These are phyloP conservation scores for Diaporthe sp. DNA, from an alignment of 2,329 filamentous ascomycete genomes.

Conservation along the genomic window DNA sequence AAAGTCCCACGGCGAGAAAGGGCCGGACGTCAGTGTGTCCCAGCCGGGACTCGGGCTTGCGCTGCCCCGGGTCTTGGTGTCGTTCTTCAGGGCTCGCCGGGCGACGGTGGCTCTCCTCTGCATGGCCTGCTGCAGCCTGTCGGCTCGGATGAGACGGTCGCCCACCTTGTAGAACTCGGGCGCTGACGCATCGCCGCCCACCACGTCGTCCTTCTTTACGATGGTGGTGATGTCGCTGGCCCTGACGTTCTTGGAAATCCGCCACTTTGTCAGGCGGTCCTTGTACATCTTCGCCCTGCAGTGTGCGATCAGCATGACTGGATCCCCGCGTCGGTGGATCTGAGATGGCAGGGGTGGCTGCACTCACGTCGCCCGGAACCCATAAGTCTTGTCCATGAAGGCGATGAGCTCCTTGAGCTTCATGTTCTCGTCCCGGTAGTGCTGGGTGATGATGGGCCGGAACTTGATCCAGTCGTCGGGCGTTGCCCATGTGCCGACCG, in stretches of 20 bases:
- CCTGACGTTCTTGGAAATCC: slow-evolving; percentile 35
- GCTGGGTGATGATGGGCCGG: slow-evolving; percentile 27
- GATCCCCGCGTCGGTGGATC: not conserved
- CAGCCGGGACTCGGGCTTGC: not conserved
- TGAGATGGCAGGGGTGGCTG: not conserved
- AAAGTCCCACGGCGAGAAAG: not conserved
- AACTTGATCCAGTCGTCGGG: slow-evolving; percentile 34
- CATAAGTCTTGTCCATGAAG: slow-evolving; percentile 35
- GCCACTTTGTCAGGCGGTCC: slow-evolving; percentile 33
- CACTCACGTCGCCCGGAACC: slow-evolving; percentile 34
- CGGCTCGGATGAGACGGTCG: slow-evolving; percentile 34
- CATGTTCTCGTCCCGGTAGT: slow-evolving; percentile 36
- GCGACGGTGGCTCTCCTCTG: slow-evolving; percentile 33
- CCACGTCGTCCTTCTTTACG: not conserved
- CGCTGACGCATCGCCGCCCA: not conserved
- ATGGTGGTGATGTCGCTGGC: slow-evolving; percentile 33
- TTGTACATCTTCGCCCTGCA: slow-evolving; percentile 35
- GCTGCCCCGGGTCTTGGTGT: not conserved
- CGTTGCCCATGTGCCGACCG: slow-evolving; percentile 17
- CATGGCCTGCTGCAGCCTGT: slow-evolving; percentile 35
- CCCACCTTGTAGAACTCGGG: slow-evolving; percentile 34
- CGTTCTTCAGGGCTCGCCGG: slow-evolving; percentile 20
- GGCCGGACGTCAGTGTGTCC: not conserved
- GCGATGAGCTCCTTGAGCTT: slow-evolving; percentile 36
- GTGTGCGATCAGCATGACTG: not conserved